A percentile compares a stretch with the other conserved stretches of the same genome.
These are phyloP conservation scores for Backusella sp. DNA, from an alignment of 192 early-diverging fungal species.

Conservation along the genomic window DNA sequence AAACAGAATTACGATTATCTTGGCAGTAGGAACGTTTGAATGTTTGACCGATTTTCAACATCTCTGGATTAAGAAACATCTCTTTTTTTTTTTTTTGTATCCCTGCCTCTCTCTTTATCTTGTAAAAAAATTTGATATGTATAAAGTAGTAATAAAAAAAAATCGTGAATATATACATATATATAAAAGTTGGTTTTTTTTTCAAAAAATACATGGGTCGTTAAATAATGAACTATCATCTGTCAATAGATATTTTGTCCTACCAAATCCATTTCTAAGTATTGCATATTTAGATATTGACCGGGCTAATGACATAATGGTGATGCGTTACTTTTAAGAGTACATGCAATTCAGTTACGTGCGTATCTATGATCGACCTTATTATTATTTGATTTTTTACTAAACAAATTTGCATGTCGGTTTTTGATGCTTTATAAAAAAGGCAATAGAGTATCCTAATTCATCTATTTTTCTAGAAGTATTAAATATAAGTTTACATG, in stretches of 20 bases:
- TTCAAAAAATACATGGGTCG: background rate
- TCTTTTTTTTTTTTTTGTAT: background rate
- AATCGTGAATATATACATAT: background rate
- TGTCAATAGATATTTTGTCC: slow-evolving; percentile 4
- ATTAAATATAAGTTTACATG: background rate
- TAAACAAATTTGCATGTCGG: background rate
- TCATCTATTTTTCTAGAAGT: background rate
- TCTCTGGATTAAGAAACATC: background rate
- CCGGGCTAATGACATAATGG: background rate
- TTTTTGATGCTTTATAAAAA: background rate
- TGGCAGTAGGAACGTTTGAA: background rate
- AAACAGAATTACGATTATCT: background rate
- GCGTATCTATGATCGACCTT: background rate
- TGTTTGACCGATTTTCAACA: background rate
- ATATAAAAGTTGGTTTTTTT: background rate
- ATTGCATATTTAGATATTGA: background rate
- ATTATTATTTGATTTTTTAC: background rate
- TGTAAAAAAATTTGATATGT: background rate
- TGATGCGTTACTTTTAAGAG: background rate
- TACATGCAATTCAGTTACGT: background rate
- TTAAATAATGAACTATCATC: background rate
- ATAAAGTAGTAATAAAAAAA: background rate
- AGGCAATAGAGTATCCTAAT: background rate
- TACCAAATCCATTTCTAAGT: background rate
- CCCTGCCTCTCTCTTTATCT: background rate